Conservation (phyloP, 495 filamentous ascomycete genomes). For the Penicillium robsamsonii region DNA sequence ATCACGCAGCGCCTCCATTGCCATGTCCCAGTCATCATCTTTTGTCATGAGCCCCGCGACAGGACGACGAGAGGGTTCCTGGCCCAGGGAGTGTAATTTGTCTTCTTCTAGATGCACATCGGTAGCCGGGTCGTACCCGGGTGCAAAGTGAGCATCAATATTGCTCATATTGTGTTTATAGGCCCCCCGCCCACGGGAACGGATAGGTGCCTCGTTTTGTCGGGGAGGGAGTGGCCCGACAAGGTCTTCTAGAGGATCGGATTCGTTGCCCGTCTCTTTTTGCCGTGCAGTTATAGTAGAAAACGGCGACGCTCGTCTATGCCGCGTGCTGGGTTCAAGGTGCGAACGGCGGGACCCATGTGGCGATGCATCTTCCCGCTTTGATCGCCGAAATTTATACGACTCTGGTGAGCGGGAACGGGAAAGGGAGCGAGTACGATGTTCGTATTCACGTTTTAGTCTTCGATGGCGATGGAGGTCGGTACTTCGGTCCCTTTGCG, state of each 20-base stretch:
- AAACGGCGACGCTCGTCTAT: constrained; percentile 2
- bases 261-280: constrained; percentile 44
- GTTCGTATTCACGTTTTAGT: constrained; percentile 26
- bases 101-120: constrained; percentile 64
- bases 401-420: constrained; percentile 27
- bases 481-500: constrained; percentile 21
- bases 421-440: constrained; percentile 33
- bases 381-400: constrained; percentile 11
- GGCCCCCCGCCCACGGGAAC: constrained; percentile 74
- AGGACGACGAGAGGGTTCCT: constrained; percentile 34
- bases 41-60: constrained; percentile 45
- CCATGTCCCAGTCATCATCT: constrained; percentile 77
- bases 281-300: neutral
- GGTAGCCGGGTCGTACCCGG: constrained; percentile 69
- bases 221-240: constrained; percentile 75
- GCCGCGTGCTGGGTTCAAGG: constrained; percentile 3
- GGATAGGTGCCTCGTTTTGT: constrained; percentile 36
- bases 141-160: constrained; percentile 78
- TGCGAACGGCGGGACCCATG: constrained; percentile 16
- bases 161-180: constrained; percentile 53
- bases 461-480: constrained; percentile 27
- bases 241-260: constrained; percentile 75
- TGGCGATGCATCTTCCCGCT: constrained; percentile 3
- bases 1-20: constrained; percentile 78
- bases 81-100: constrained; percentile 20